These are phyloP conservation scores for Pyrus betulifolia DNA, from an alignment of 306 rosid species.

Conservation along the genomic window DNA sequence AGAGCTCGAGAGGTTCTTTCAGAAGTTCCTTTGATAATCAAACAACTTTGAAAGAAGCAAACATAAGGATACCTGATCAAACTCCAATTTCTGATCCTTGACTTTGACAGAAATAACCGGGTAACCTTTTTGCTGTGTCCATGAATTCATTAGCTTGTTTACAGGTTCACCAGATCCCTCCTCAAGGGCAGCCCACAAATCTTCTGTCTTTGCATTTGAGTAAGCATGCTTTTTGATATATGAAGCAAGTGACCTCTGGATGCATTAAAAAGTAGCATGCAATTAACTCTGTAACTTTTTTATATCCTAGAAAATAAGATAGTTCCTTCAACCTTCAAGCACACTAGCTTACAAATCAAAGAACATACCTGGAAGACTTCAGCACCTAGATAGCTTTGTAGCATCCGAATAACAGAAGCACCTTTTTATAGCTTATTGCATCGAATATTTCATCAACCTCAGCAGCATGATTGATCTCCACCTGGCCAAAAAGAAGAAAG, in stretches of 20 bases:
- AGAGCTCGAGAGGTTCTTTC: background rate
- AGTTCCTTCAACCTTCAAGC: no score
- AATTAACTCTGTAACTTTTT: background rate
- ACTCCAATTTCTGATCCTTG: conserved; percentile 59
- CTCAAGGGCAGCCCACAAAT: conserved; percentile 88
- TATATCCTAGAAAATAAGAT: no score
- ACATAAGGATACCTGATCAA: conserved; percentile 60
- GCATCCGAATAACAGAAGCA: conserved; percentile 83
- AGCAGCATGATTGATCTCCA: conserved; percentile 75
- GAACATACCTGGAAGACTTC: conserved; percentile 69
- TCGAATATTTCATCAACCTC: conserved; percentile 93
- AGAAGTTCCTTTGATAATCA: background rate
- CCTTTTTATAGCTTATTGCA: conserved; percentile 83
- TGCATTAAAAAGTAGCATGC: conserved; percentile 4
- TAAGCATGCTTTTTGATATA: conserved; percentile 65
- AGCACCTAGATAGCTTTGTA: conserved; percentile 87
- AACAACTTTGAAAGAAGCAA: background rate
- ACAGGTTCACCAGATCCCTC: conserved; percentile 90
- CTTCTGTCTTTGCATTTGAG: conserved; percentile 86
- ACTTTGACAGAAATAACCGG: conserved; percentile 75
- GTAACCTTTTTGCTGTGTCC: conserved; percentile 93
- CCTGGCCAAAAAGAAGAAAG: conserved; percentile 38
- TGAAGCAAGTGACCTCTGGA: conserved; percentile 86
- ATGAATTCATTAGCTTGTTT: conserved; percentile 74
- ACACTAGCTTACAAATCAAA: background rate